Percentiles rank a stretch among this genome's conserved stretches.
Conservation (phyloP, 768 basidiomycete genomes). For the Agaricus subrufescens region DNA sequence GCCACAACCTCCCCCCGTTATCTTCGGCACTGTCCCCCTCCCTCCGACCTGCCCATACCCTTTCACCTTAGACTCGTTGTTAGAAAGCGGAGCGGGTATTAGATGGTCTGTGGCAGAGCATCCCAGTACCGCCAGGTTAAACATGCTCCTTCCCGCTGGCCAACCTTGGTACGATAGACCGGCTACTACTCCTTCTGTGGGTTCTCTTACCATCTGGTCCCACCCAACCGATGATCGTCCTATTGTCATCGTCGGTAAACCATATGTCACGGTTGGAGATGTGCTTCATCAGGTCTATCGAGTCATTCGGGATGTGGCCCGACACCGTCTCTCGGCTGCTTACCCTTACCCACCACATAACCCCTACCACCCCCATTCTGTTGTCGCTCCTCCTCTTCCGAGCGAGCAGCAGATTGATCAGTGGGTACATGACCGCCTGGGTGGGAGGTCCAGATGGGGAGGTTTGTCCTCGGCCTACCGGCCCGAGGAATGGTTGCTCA, state of each 20-base stretch:
- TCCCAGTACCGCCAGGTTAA: background rate
- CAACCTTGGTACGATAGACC: background rate
- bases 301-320: background rate
- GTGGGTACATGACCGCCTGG: background rate
- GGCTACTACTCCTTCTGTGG: background rate
- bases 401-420: constrained; percentile 1
- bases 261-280: constrained; percentile 3
- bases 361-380: background rate
- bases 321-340: background rate
- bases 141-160: constrained; percentile 3
- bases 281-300: background rate
- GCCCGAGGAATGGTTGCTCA: constrained; percentile 1
- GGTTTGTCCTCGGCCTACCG: background rate
- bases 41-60: background rate
- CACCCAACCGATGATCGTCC: background rate
- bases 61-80: background rate
- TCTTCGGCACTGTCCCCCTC: background rate
- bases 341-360: background rate
- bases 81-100: background rate
- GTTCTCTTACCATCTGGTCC: constrained; percentile 5
- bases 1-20: background rate
- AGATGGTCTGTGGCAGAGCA: constrained; percentile 3
- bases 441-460: background rate
- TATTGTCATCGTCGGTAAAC: background rate
- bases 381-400: background rate